Evolutionary conservation across 805 yeast species (phyloP).

Genomic region (Ogataea populi-albae): DNA sequence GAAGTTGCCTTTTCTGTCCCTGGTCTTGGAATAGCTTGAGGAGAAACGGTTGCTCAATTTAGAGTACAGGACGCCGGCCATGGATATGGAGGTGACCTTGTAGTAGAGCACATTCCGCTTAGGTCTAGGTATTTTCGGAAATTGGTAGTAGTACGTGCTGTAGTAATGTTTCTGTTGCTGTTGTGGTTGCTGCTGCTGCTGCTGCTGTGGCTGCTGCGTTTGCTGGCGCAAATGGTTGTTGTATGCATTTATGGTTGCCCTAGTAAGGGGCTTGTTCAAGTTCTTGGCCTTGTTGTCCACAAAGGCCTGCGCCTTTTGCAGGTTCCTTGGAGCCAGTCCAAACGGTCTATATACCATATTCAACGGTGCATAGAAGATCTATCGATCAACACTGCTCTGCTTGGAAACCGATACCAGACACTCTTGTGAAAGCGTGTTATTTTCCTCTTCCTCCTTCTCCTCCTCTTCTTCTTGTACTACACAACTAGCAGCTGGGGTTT

Average conservation of each 20-base stretch:
- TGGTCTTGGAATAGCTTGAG: constrained; percentile 6
- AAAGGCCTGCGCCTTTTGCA: constrained; percentile 4
- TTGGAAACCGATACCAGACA: neutral
- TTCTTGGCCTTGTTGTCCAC: constrained; percentile 7
- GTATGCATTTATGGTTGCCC: constrained; percentile 23
- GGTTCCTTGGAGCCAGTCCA: constrained; percentile 5
- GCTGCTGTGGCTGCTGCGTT: constrained; percentile 17
- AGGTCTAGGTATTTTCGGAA: constrained; percentile 57
- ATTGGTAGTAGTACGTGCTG: constrained; percentile 34
- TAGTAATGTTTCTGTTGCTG: constrained; percentile 11
- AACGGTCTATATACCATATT: constrained; percentile 7
- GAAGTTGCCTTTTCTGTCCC: constrained; percentile 13
- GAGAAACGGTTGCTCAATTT: constrained; percentile 19
- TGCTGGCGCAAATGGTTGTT: constrained; percentile 11
- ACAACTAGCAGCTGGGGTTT: too few species aligned
- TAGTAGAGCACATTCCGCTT: constrained; percentile 52
- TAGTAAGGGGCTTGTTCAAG: constrained; percentile 24
- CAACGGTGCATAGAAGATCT: constrained; percentile 1
- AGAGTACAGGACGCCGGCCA: constrained; percentile 21
- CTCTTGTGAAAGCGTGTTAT: too few species aligned
- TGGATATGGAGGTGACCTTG: constrained; percentile 24
- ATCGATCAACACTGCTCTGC: neutral
- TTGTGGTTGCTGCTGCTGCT: constrained; percentile 15
- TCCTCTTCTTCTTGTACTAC: too few species aligned
- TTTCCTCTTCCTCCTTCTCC: neutral